These are phyloP conservation scores for Apiospora malaysiana DNA, from an alignment of 2,329 filamentous ascomycete genomes.

Conservation along the genomic window DNA sequence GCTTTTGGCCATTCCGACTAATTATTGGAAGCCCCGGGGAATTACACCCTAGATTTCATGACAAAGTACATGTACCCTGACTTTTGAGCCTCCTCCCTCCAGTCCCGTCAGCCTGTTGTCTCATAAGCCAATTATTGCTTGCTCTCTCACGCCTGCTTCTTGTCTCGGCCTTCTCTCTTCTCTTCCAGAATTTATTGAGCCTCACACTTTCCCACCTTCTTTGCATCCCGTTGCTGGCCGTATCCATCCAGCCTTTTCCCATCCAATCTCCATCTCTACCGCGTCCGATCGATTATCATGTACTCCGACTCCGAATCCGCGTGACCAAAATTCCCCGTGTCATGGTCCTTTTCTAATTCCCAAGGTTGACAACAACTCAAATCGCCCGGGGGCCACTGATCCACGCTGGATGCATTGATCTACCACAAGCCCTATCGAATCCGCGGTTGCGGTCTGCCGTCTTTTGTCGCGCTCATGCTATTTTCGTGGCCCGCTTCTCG, in stretches of 20 bases:
- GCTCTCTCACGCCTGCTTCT: background rate
- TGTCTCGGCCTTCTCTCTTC: background rate
- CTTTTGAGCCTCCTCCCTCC: slow-evolving; percentile 12
- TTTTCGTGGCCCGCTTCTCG: background rate
- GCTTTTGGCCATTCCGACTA: background rate
- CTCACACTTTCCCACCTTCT: background rate
- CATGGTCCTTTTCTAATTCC: background rate
- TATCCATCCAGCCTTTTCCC: background rate
- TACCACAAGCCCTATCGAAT: background rate
- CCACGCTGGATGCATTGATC: slow-evolving; percentile 9
- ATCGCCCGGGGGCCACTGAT: background rate
- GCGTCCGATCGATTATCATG: slow-evolving; percentile 11
- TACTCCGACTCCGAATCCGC: slow-evolving; percentile 6
- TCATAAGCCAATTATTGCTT: slow-evolving; percentile 16
- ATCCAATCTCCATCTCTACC: background rate
- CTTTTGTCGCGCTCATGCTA: slow-evolving; percentile 19
- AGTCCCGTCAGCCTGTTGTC: slow-evolving; percentile 6
- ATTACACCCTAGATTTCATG: background rate
- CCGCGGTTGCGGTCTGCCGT: slow-evolving; percentile 6
- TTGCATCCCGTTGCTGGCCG: background rate
- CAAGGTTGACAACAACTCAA: slow-evolving; percentile 13
- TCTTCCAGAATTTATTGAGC: background rate
- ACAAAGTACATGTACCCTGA: slow-evolving; percentile 10
- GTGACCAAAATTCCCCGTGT: slow-evolving; percentile 1
- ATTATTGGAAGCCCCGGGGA: background rate